phyloP scores from a whole-genome alignment of 306 rosid genomes.

The Aeschynomene evenia region DNA sequence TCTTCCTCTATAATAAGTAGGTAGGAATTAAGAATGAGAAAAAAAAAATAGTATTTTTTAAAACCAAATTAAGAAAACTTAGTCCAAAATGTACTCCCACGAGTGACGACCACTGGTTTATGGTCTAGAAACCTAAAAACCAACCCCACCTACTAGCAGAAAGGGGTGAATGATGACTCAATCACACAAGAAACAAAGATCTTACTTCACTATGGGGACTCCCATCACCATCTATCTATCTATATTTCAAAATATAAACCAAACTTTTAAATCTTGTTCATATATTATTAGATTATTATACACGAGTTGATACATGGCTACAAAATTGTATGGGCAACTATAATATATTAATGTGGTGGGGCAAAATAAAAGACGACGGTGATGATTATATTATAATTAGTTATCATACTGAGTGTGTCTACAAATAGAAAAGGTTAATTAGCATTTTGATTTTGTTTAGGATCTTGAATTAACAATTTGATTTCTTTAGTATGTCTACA shows the following conservation, averaged over 20 bases:
- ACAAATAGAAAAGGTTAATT: no score
- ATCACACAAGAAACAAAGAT: constrained; percentile 18
- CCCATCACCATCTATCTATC: not conserved
- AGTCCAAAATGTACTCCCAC: not conserved
- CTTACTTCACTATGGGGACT: not conserved
- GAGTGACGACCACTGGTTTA: not conserved
- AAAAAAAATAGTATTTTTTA: not conserved
- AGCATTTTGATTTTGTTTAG: no score
- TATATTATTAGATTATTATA: no score
- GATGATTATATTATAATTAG: not conserved
- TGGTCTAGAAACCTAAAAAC: constrained; percentile 28
- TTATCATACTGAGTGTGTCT: not conserved
- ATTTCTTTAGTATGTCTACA: no score
- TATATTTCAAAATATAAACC: not conserved
- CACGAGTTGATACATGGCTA: not conserved
- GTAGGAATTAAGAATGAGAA: not conserved
- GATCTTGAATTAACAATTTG: no score
- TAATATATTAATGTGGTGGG: not conserved
- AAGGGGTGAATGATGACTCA: constrained; percentile 23
- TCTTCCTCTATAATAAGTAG: not conserved
- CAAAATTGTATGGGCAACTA: not conserved
- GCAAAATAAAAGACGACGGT: not conserved
- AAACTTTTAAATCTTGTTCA: not conserved
- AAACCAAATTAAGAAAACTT: not conserved
- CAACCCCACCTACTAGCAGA: constrained; percentile 32